Conservation (phyloP, 2,329 filamentous ascomycete genomes). For the Talaromyces albobiverticillius region DNA sequence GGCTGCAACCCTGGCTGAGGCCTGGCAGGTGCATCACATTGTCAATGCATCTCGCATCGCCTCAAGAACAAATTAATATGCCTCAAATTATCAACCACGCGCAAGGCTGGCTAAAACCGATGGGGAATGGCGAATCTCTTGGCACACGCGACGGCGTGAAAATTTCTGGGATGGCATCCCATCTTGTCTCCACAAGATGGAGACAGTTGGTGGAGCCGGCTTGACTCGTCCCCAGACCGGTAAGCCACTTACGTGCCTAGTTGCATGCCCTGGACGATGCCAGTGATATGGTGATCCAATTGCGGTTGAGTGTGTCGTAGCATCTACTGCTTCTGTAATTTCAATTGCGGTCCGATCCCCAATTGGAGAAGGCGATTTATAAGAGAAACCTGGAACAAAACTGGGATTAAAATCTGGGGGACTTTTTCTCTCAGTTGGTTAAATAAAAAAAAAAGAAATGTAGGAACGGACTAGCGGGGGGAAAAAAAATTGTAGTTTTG, state of each 20-base stretch:
- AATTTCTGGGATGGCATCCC: neutral
- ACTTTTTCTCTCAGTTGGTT: neutral
- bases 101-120: neutral
- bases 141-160: neutral
- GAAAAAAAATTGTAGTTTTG: neutral
- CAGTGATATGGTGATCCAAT: neutral
- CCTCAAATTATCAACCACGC: too few species aligned
- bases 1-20: too few species aligned
- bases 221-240: neutral
- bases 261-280: neutral
- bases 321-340: neutral
- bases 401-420: neutral
- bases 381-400: neutral
- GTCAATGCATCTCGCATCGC: too few species aligned
- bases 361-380: neutral
- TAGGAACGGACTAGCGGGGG: neutral
- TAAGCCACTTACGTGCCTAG: neutral
- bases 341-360: neutral
- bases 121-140: neutral
- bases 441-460: neutral
- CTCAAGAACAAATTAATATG: too few species aligned
- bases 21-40: too few species aligned
- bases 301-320: neutral
- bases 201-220: neutral
- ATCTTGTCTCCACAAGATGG: neutral